Conservation (phyloP, 2,329 filamentous ascomycete genomes). For the Lachnellula subtilissima region DNA sequence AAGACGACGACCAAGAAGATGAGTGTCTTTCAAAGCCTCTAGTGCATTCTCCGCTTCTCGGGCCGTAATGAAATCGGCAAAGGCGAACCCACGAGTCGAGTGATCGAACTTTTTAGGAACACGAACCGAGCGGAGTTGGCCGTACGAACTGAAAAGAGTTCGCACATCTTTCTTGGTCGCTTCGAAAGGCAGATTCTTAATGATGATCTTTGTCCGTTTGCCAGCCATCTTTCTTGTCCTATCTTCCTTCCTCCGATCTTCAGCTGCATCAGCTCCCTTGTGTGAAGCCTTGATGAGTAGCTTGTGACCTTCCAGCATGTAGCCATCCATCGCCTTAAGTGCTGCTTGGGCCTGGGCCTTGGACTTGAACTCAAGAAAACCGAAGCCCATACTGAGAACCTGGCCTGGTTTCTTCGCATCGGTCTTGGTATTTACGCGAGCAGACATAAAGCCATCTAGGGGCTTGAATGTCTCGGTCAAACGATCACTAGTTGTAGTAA, state of each 20-base stretch:
- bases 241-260: constrained; percentile 79
- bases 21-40: constrained; percentile 85
- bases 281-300: constrained; percentile 83
- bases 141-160: constrained; percentile 81
- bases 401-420: constrained; percentile 89
- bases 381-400: constrained; percentile 93
- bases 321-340: constrained; percentile 79
- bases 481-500: constrained; percentile 73
- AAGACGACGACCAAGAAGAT: constrained; percentile 82
- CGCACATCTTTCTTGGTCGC: constrained; percentile 88
- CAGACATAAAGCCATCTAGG: constrained; percentile 83
- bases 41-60: constrained; percentile 88
- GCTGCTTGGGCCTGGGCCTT: constrained; percentile 76
- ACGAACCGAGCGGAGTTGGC: constrained; percentile 85
- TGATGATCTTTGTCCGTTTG: constrained; percentile 84
- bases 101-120: constrained; percentile 94
- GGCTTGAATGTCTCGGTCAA: constrained; percentile 74
- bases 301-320: constrained; percentile 80
- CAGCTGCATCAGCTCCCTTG: constrained; percentile 79
- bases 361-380: constrained; percentile 83
- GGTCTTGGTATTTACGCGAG: constrained; percentile 85
- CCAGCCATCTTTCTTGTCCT: constrained; percentile 72
- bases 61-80: constrained; percentile 89
- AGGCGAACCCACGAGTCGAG: constrained; percentile 86
- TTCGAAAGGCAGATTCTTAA: constrained; percentile 98